Percentiles rank a stretch among this genome's conserved stretches.
Conservation (phyloP, 2,329 filamentous ascomycete genomes). For the Ophiostoma australiae region DNA sequence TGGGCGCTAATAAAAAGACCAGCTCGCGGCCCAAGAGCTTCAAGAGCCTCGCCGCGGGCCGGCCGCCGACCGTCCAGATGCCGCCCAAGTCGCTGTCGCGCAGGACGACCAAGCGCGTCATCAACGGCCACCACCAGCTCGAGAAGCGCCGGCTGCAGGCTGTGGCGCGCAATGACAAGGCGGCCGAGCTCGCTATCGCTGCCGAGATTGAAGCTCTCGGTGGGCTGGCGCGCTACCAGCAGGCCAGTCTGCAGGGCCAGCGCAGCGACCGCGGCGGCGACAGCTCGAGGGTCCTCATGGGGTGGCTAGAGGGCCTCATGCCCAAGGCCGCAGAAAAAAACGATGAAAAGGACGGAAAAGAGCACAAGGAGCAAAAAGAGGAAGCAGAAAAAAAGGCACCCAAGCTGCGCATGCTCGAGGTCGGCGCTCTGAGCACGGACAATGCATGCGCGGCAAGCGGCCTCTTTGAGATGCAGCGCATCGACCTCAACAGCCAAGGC, state of each 20-base stretch:
- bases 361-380: background rate
- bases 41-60: constrained; percentile 48
- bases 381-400: background rate
- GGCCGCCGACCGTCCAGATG: constrained; percentile 50
- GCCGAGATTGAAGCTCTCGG: constrained; percentile 54
- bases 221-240: constrained; percentile 59
- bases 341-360: background rate
- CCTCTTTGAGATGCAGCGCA: constrained; percentile 69
- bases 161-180: constrained; percentile 47
- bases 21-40: constrained; percentile 25
- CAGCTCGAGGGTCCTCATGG: constrained; percentile 58
- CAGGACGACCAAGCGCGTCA: constrained; percentile 59
- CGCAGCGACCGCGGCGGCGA: constrained; percentile 62
- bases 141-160: constrained; percentile 59
- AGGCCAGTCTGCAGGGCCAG: constrained; percentile 64
- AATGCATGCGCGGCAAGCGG: constrained; percentile 77
- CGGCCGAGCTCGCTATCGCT: constrained; percentile 43
- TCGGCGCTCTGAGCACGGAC: constrained; percentile 76
- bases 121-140: constrained; percentile 61
- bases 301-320: constrained; percentile 49
- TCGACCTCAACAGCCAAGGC: constrained; percentile 85
- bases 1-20: constrained; percentile 47
- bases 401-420: constrained; percentile 68
- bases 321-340: background rate
- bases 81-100: constrained; percentile 56